Evolutionary conservation across 345 rosid genomes (phyloP).

Genomic region (Dovyalis caffra): DNA sequence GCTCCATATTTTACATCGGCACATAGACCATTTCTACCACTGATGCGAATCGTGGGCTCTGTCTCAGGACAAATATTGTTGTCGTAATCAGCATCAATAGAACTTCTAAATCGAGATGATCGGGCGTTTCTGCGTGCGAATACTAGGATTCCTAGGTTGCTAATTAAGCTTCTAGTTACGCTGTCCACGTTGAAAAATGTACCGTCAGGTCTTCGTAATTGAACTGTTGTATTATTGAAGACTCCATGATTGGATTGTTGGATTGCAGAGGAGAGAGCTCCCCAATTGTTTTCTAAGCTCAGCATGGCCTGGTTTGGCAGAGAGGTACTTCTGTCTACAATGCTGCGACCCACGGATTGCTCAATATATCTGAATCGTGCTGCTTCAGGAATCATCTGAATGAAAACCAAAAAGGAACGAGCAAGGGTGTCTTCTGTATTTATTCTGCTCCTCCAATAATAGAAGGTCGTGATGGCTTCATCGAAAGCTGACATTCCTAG

Average conservation of each 20-base stretch:
- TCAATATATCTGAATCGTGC: conserved; percentile 4
- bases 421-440: not conserved
- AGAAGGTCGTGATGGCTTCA: not conserved
- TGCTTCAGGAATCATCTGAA: conserved; percentile 5
- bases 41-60: not conserved
- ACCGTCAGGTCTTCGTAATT: not conserved
- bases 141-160: not conserved
- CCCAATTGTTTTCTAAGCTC: not conserved
- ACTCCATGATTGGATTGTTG: not conserved
- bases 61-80: not conserved
- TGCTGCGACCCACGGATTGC: not conserved
- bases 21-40: not conserved
- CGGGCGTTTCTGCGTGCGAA: not conserved
- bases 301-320: not conserved
- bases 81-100: too few species aligned
- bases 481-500: not conserved
- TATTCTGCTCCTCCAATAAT: not conserved
- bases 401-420: not conserved
- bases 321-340: not conserved
- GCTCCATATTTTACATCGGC: not conserved
- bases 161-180: not conserved
- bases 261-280: not conserved
- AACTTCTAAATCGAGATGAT: too few species aligned
- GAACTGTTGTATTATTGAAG: not conserved
- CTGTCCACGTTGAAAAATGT: not conserved